Base-by-base conservation (phyloP, 1,139 yeast genomes). In the Kazachstania sp. region DNA sequence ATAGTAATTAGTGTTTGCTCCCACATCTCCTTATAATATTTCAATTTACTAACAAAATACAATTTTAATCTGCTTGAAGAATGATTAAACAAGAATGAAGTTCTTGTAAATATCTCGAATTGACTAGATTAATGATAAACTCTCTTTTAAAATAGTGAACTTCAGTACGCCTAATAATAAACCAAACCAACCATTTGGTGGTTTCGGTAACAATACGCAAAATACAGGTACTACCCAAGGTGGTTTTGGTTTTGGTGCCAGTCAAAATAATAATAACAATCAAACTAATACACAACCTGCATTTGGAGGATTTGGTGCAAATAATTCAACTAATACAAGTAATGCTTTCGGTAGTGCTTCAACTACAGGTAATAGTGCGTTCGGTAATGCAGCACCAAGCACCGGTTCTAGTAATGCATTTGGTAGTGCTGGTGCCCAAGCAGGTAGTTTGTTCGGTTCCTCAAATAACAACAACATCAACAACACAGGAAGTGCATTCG, bases 171-270 rank as follows among this genome's bases (percentile, higher is more conserved):
- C 56, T 20, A 50, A 53, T 35, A 52, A 49, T 35, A 51, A 50
- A 23, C 51, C 63, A 20, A 44, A 44, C 29, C 43, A 39, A 19
- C 47, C 56, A 16, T 60, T 61, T 36, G 42, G 56, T 3, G 57
- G 59, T 19, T 61, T 61, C 3, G 41, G 38, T n/a, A 35, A 39
- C n/a, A 16, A 37, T 7, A 41, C 55, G 52, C 36, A 41, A 60
- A 30, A 37, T 30, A 51, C 51, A 29, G 32, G 32, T 30, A 56
- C 50, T 39, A 54, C 46, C 41, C 59, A 56, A 29, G 60, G 67
- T 7, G 55, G 63, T 3, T 58, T 64, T 47, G 47, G 57, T 23
- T 60, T 63, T 41, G 68, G 67, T 13, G 29, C 39, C 39, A 30
- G 26, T 13, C 46, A 26, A 18, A 35, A 30, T 3, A 43, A 39